Evolutionary conservation across 331 rosid species (phyloP).

Genomic region (Prunus yedoensis): DNA sequence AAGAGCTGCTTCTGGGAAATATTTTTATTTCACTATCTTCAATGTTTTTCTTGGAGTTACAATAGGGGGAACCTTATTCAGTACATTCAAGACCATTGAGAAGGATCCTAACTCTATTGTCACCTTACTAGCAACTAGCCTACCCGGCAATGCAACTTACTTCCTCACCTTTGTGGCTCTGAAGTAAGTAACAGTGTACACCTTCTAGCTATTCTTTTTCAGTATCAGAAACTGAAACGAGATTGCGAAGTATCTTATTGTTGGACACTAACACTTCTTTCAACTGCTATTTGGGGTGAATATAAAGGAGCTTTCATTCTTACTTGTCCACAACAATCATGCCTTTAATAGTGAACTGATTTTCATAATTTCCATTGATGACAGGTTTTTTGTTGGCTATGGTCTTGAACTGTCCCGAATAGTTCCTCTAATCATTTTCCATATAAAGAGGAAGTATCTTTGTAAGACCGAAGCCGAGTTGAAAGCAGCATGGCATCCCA

Average conservation of each 20-base stretch:
- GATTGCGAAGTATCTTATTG: not conserved
- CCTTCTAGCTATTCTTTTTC: conserved; percentile 5
- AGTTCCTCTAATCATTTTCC: conserved; percentile 82
- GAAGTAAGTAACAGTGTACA: conserved; percentile 49
- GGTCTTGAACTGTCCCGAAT: conserved; percentile 86
- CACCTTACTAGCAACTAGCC: conserved; percentile 51
- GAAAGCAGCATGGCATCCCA: conserved; percentile 86
- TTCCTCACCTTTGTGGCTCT: conserved; percentile 93
- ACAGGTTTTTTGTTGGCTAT: conserved; percentile 81
- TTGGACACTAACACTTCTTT: not conserved
- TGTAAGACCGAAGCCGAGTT: conserved; percentile 84
- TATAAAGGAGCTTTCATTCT: not conserved
- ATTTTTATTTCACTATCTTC: conserved; percentile 72
- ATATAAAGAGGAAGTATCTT: conserved; percentile 72
- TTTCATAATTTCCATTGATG: conserved; percentile 7
- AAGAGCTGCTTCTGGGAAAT: conserved; percentile 90
- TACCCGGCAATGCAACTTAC: conserved; percentile 75
- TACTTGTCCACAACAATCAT: not conserved
- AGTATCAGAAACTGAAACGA: not conserved
- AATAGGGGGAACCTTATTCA: conserved; percentile 67
- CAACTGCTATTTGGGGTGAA: conserved; percentile 3
- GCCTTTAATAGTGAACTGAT: conserved; percentile 11
- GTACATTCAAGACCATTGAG: conserved; percentile 52
- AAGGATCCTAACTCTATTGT: conserved; percentile 38
- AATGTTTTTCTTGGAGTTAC: conserved; percentile 87